phyloP scores from a whole-genome alignment of 2,329 filamentous ascomycete genomes.

The Diaporthe longicolla region DNA sequence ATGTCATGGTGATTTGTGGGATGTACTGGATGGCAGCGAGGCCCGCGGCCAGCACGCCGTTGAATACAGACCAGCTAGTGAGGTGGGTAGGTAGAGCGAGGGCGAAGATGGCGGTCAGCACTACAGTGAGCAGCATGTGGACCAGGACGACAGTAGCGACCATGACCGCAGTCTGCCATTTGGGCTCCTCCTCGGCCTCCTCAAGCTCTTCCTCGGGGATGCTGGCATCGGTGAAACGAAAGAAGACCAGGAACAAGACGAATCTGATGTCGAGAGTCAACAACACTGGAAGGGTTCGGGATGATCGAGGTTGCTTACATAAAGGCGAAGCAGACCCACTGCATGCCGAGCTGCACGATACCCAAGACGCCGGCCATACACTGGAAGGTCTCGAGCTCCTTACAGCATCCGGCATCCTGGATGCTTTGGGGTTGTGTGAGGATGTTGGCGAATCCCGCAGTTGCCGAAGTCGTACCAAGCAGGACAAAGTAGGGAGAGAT shows the following conservation, averaged over 20 bases:
- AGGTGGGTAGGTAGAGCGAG: conserved; percentile 74
- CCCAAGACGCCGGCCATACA: conserved; percentile 90
- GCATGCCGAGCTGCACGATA: conserved; percentile 89
- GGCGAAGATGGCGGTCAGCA: conserved; percentile 78
- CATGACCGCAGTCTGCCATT: conserved; percentile 82
- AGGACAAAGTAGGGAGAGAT: conserved; percentile 97
- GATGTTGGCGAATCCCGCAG: conserved; percentile 92
- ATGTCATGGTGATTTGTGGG: conserved; percentile 95
- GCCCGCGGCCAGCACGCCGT: conserved; percentile 83
- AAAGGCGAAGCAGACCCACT: conserved; percentile 91
- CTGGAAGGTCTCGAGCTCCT: conserved; percentile 82
- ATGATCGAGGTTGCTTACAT: conserved; percentile 73
- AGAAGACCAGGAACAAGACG: conserved; percentile 94
- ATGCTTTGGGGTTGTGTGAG: conserved; percentile 87
- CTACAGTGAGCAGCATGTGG: conserved; percentile 79
- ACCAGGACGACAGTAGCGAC: conserved; percentile 81
- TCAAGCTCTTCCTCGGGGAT: conserved; percentile 64
- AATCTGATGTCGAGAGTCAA: conserved; percentile 69
- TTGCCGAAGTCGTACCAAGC: conserved; percentile 91
- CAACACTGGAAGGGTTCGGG: background rate
- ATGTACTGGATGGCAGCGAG: conserved; percentile 93
- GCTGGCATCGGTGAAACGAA: conserved; percentile 74
- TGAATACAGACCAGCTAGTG: conserved; percentile 84
- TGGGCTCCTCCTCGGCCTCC: conserved; percentile 66
- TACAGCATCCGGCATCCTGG: conserved; percentile 88